phyloP scores from a whole-genome alignment of 108 stramenopile species.

The Conticribra guillardii region DNA sequence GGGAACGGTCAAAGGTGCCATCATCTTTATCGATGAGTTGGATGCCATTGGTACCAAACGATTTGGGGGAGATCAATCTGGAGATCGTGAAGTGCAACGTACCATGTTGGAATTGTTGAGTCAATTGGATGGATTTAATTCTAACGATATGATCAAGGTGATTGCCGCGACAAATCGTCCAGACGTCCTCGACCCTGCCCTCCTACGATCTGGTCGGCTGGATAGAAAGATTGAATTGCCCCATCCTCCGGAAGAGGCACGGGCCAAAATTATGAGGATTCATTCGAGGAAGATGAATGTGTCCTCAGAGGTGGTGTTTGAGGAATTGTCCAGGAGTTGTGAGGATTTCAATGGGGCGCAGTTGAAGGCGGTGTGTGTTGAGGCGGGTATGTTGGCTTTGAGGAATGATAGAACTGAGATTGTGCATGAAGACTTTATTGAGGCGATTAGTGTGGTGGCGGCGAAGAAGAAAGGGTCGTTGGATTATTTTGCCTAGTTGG shows the following conservation, averaged over 20 bases:
- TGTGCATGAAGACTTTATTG: constrained; percentile 97
- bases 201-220: constrained; percentile 95
- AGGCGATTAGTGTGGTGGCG: constrained; percentile 96
- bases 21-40: constrained; percentile 99
- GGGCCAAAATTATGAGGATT: constrained; percentile 93
- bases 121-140: constrained; percentile 97
- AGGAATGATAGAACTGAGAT: constrained; percentile 79
- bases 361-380: constrained; percentile 98
- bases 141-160: constrained; percentile 99
- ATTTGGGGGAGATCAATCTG: constrained; percentile 97
- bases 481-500: constrained; percentile 97
- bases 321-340: constrained; percentile 93
- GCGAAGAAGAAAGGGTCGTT: constrained; percentile 98
- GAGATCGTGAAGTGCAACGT: constrained; percentile 99
- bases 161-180: constrained; percentile 99
- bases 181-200: constrained; percentile 98
- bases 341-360: constrained; percentile 99
- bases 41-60: constrained; percentile 99
- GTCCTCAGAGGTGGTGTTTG: constrained; percentile 90
- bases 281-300: constrained; percentile 96
- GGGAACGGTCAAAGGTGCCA: constrained; percentile 79
- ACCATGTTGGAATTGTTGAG: constrained; percentile 99
- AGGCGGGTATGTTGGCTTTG: constrained; percentile 98
- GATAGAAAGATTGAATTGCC: constrained; percentile 99
- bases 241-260: constrained; percentile 95